Percentiles rank a stretch among this genome's conserved stretches.
phyloP scores from a whole-genome alignment of 208 protist species.

The Trypanosoma lewisi region DNA sequence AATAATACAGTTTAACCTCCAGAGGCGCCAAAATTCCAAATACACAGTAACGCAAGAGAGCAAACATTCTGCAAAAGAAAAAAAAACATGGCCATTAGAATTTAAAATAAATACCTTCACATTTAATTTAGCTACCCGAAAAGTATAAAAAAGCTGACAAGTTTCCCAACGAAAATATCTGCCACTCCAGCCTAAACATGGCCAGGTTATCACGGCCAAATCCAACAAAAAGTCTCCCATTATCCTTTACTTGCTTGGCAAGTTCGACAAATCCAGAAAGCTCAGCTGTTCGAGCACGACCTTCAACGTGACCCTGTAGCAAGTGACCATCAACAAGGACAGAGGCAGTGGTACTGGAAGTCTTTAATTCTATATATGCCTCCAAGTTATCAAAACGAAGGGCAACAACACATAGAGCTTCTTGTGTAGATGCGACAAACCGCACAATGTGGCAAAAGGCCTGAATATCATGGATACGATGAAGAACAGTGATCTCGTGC shows the following conservation, averaged over 20 bases:
- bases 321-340: conserved; percentile 22
- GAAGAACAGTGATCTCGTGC: conserved; percentile 36
- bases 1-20: background rate
- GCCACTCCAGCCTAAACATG: conserved; percentile 56
- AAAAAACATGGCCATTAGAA: too few relatives aligned
- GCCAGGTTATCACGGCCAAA: conserved; percentile 44
- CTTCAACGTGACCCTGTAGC: conserved; percentile 24
- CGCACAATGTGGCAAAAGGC: conserved; percentile 50
- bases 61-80: too few relatives aligned
- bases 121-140: conserved; percentile 35
- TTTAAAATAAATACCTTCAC: too few relatives aligned
- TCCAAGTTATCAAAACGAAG: conserved; percentile 36
- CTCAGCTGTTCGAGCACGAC: conserved; percentile 42
- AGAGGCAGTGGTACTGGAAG: conserved; percentile 25
- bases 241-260: conserved; percentile 24
- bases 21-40: too few relatives aligned
- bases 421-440: conserved; percentile 37
- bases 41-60: too few relatives aligned
- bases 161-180: conserved; percentile 16
- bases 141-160: conserved; percentile 54
- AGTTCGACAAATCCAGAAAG: conserved; percentile 49
- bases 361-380: conserved; percentile 37
- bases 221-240: conserved; percentile 37
- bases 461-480: conserved; percentile 42
- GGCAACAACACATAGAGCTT: conserved; percentile 40